Evolutionary conservation across 768 basidiomycete genomes (phyloP), one percentile per base, ranked within the genome.

Genomic region (Crepidotus variabilis): DNA sequence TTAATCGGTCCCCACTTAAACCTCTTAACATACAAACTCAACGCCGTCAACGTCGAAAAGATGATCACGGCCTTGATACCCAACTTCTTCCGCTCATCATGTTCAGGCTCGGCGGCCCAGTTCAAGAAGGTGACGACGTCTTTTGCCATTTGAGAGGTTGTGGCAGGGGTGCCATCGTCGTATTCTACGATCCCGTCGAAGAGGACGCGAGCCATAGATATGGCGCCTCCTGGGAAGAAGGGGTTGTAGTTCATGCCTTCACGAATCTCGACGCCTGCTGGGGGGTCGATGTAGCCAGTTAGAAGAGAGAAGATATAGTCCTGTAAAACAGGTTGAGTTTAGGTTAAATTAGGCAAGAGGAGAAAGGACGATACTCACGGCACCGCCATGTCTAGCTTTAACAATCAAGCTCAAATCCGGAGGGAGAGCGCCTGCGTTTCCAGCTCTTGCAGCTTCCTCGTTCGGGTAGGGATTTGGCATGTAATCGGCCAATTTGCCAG

Each of bases 161-260:
- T 99, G 11, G 96, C 92, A 13, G 97, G 94, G 2, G 97, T 98
- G 50, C 93, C 94, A 69, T 99, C 97, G 0, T 92, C 90, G 71
- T 91, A 99, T 72, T 99, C 97, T 55, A 98, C 96, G 47, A 98
- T 73, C 36, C 93, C 95, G 66, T 98, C 97, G 69, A 91, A 98
- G 62, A 98, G 77, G 34, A 98, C 85, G 68, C 96, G 92, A 51
- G 93, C 94, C 97, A 99, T 99, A 69, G 92, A 90, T 58, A 98
- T 98, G 62, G 94, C 94, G 67, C 95, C 96, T 54, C 97, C 94
- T 43, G 96, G 96, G 90, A 99, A 99, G 80, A 88, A 98, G 18
- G 94, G 94, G 77, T 93, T 94, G 82, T 97, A 98, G 83, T 95
- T 97, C 92, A 98, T 90, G 63, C 93, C 96, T 52, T 98, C 96